These are phyloP conservation scores for Botrytis squamosa DNA, from an alignment of 2,329 filamentous ascomycete genomes.

Conservation along the genomic window DNA sequence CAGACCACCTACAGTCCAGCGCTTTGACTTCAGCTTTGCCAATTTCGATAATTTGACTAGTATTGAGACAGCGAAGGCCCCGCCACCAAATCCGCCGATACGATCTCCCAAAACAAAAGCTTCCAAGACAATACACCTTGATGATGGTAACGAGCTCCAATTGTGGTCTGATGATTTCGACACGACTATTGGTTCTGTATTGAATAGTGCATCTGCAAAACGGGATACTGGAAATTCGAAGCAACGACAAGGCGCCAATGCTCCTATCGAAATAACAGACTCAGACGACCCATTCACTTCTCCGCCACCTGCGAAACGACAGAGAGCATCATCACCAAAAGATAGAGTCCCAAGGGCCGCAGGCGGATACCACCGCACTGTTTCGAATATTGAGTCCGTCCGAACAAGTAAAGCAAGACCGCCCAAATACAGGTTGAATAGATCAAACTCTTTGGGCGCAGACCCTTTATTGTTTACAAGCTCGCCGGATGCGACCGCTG, in stretches of 20 bases:
- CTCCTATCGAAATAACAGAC: constrained; percentile 27
- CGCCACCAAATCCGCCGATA: background rate
- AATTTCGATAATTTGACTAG: background rate
- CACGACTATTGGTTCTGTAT: constrained; percentile 36
- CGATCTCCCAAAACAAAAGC: background rate
- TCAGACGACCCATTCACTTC: constrained; percentile 37
- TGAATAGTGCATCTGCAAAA: background rate
- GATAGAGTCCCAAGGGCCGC: constrained; percentile 14
- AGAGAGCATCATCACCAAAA: background rate
- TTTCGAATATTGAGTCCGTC: constrained; percentile 42
- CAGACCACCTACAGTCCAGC: constrained; percentile 1
- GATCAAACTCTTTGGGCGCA: constrained; percentile 37
- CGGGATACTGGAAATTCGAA: background rate
- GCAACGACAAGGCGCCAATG: background rate
- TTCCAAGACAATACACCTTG: background rate
- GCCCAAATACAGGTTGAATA: constrained; percentile 37
- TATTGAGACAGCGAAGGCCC: background rate
- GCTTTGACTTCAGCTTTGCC: background rate
- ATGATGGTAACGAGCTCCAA: constrained; percentile 4
- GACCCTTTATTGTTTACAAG: constrained; percentile 36
- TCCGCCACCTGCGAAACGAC: constrained; percentile 22
- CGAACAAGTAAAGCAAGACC: constrained; percentile 26
- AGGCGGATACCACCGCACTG: constrained; percentile 27
- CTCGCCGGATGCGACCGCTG: constrained; percentile 33
- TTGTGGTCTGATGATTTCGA: constrained; percentile 43